Conservation (phyloP, 2,329 filamentous ascomycete species). For the Aspergillus pseudoviridinutans region DNA sequence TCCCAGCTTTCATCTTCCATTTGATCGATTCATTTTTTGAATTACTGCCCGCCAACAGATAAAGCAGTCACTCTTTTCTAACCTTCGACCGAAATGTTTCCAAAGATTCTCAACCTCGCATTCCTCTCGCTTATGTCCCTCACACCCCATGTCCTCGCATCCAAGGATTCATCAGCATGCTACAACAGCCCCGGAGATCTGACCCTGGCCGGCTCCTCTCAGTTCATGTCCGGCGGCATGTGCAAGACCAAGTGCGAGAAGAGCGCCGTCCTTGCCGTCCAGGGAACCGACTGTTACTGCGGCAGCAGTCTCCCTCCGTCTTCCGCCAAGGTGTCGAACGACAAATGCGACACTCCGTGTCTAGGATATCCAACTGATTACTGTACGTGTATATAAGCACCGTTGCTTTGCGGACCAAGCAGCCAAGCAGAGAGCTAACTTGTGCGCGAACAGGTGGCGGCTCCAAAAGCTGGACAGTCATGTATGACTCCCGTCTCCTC, state of each 20-base stretch:
- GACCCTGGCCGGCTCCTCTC: not conserved
- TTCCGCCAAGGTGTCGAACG: conserved; percentile 13
- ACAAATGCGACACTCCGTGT: conserved; percentile 19
- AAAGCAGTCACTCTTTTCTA: not conserved
- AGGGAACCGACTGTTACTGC: conserved; percentile 20
- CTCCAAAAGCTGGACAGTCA: conserved; percentile 14
- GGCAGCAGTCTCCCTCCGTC: conserved; percentile 15
- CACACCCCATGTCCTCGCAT: not conserved
- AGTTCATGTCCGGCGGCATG: conserved; percentile 1
- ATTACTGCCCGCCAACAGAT: not conserved
- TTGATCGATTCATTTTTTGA: not conserved
- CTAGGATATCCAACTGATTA: conserved; percentile 14
- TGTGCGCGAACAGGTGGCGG: conserved; percentile 15
- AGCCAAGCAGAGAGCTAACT: not conserved
- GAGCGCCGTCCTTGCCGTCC: conserved; percentile 17
- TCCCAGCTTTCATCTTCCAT: not conserved
- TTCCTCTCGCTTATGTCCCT: conserved; percentile 5
- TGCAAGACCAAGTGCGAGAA: conserved; percentile 8
- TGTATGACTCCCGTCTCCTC: not conserved
- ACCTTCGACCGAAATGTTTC: not conserved
- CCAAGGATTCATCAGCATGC: conserved; percentile 2
- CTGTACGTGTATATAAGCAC: conserved; percentile 15
- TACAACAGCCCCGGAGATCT: conserved; percentile 8
- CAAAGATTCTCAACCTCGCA: conserved; percentile 2
- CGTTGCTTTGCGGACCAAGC: not conserved